Evolutionary conservation across 2,329 filamentous ascomycete species (phyloP).

Genomic region (Xylaria sp.): DNA sequence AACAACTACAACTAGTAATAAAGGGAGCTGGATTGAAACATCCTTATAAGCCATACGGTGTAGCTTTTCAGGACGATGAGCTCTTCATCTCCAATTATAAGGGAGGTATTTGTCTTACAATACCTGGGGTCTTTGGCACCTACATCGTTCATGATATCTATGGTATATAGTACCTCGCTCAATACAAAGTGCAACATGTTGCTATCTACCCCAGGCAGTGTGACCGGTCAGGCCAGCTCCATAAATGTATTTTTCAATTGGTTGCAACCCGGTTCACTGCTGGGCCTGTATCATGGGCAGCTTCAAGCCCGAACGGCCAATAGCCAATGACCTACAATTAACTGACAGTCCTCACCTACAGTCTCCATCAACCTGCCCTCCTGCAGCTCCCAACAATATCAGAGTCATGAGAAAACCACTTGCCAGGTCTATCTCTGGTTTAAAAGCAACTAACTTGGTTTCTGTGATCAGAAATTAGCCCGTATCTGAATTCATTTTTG

Average conservation of each 20-base stretch:
- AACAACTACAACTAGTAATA: neutral
- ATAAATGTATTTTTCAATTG: slow-evolving; percentile 5
- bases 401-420: neutral
- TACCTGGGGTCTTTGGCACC: neutral
- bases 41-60: too few relatives aligned
- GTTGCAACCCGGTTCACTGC: too few relatives aligned
- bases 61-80: neutral
- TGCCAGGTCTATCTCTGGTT: neutral
- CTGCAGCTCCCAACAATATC: neutral
- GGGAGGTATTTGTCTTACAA: neutral
- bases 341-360: neutral
- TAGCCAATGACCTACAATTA: neutral
- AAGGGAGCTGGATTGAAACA: neutral
- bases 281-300: neutral
- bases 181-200: neutral
- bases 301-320: neutral
- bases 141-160: neutral
- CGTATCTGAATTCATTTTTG: too few relatives aligned
- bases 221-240: slow-evolving; percentile 15
- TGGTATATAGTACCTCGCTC: neutral
- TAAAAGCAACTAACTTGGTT: neutral
- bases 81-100: neutral
- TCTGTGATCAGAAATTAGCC: neutral
- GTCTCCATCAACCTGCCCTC: neutral
- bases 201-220: neutral